These are phyloP conservation scores for Apiospora rasikravindrae DNA, from an alignment of 2,329 filamentous ascomycete genomes.

Conservation along the genomic window DNA sequence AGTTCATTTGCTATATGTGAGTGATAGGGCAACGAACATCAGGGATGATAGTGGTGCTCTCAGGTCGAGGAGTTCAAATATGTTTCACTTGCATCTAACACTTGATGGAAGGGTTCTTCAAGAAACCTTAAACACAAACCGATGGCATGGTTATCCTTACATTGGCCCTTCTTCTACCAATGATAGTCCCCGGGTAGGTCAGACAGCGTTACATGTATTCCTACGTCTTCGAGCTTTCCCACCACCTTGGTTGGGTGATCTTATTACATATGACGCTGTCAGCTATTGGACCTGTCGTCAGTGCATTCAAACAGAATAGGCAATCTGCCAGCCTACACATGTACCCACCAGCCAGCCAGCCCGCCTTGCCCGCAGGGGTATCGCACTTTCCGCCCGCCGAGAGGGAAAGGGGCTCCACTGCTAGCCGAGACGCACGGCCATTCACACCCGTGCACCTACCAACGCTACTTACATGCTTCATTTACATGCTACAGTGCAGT, in stretches of 20 bases:
- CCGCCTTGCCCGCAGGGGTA: neutral
- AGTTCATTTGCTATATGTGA: neutral
- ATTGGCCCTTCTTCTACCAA: neutral
- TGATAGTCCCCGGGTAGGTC: neutral
- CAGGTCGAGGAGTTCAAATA: neutral
- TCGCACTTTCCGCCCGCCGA: neutral
- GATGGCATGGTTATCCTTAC: neutral
- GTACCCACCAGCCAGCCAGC: neutral
- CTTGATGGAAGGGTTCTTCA: neutral
- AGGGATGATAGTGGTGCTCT: neutral
- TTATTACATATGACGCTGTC: neutral
- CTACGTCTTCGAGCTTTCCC: neutral
- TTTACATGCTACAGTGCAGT: neutral
- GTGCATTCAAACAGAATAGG: neutral
- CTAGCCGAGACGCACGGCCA: constrained; percentile 11
- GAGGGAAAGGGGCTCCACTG: neutral
- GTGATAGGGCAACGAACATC: neutral
- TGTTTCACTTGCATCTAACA: neutral
- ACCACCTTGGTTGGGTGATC: neutral
- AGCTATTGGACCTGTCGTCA: neutral
- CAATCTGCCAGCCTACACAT: constrained; percentile 4
- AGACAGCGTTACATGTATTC: neutral
- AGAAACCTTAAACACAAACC: neutral
- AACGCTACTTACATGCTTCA: neutral
- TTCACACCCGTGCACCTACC: neutral